These are phyloP conservation scores for Vigna nakashimae DNA, from an alignment of 306 rosid genomes.

Conservation along the genomic window DNA sequence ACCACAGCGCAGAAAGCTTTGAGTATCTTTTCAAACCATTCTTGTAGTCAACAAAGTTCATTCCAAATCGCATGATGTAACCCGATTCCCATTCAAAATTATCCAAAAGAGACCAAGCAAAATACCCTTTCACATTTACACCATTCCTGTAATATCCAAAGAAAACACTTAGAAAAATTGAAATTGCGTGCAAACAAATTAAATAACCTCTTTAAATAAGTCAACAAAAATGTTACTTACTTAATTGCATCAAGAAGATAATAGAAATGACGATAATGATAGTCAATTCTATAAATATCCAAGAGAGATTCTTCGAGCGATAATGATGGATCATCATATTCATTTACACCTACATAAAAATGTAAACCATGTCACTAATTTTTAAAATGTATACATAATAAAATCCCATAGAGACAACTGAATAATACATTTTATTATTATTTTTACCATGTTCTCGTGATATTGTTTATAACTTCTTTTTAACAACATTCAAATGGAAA, in stretches of 20 bases:
- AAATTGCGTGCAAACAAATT: not conserved
- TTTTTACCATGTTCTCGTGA: not conserved
- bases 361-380: not conserved
- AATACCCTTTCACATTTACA: conserved; percentile 64
- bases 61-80: conserved; percentile 55
- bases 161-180: not conserved
- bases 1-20: conserved; percentile 62
- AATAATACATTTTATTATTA: not conserved
- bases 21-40: conserved; percentile 51
- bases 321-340: conserved; percentile 50
- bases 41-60: conserved; percentile 56
- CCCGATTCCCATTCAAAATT: conserved; percentile 63
- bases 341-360: conserved; percentile 55
- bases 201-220: not conserved
- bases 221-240: conserved; percentile 39
- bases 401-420: too few relatives aligned
- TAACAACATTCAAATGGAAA: not conserved
- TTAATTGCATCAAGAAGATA: conserved; percentile 54
- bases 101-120: conserved; percentile 73
- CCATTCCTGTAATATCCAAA: conserved; percentile 46
- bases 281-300: conserved; percentile 60
- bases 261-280: conserved; percentile 53
- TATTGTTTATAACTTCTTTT: not conserved
- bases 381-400: too few relatives aligned
- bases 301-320: conserved; percentile 52